Evolutionary conservation across 805 yeast species (phyloP), one percentile per base, ranked within the genome.

Genomic region (Kodamaea lidongshanica): DNA sequence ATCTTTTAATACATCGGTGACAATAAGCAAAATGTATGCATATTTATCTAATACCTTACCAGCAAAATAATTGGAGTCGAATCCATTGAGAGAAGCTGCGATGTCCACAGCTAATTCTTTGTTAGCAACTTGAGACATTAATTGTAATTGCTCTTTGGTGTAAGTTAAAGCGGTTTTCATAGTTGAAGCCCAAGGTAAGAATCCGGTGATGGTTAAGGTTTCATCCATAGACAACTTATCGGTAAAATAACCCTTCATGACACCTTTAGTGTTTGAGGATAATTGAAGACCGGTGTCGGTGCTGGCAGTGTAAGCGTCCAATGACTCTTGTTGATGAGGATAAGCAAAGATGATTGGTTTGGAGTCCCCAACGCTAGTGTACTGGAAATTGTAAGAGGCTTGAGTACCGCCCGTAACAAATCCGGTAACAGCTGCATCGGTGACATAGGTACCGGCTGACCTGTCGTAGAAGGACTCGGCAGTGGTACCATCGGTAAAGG

Each of bases 361-460:
- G 4, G 82, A 74, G 3, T 44, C 30, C 24, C 85, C 85, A 17
- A 42, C 43, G 12, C 74, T 68, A n/a, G 50, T 40, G 52, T 74
- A 79, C 4, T 44, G 45, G 44, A 75, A 65, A 21, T 58, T 43
- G 48, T 75, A 78, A 11, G 55, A 47, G 7, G 77, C 79, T 15
- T 58, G 39, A 3, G 54, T 36, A 11, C 75, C 74, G 15, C 61
- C 57, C 10, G 66, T 41, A 4, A 61, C 64, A 14, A 66, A 50
- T 32, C 81, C 84, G 12, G 46, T 42, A 12, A 78, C 45, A 4
- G 46, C 34, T 12, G 77, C 77, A 19, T 62, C 65, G 3, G 67
- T 65, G 3, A 71, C 74, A 46, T 78, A 82, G 41, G 66, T 58
- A 23, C 94, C 94, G 23, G 92, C 88, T 12, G 81, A 74, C 24